Evolutionary conservation across 108 stramenopile genomes (phyloP), one percentile per base, ranked within the genome.

Genomic region (Aurantiochytrium sp.): DNA sequence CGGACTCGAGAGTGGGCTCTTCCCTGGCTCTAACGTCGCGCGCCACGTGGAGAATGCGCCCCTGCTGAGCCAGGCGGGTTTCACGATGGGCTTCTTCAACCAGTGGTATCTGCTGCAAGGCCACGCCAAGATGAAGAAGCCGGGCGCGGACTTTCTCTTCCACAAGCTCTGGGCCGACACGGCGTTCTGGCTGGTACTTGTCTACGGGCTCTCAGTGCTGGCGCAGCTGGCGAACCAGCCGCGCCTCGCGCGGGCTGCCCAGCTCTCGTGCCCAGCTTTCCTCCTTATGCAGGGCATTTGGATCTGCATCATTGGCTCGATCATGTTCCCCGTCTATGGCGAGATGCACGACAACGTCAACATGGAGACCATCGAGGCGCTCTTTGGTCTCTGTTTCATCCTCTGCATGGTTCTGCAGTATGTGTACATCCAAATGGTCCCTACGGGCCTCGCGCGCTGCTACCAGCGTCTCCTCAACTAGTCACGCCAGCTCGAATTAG

Each of bases 41-140:
- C 1, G 22, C 59, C 59, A 65, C 34, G 59, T 65, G 27, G 22
- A 65, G 59, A 6, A 8, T 15, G 59, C 59, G 34, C 59, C 59
- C 19, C 59, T 65, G 27, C 59, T 65, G 8, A 65, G 59, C 59
- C 59, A 65, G 34, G 59, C 59, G 32, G 24, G 59, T 65, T 65
- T 65, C 59, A 65, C 59, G 8, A 65, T 65, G 59, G 59, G 59
- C 1, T 65, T 65, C 34, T 27, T 65, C 22, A 65, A 34, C 59
- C 59, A 65, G 34, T 65, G 59, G 59, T 65, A 65, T 2, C 59
- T 65, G 0, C 24, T 65, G 59, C 22, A 15, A 12, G 59, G 22
- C 22, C 59, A 65, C 59, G 59, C 59, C 59, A 65, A 65, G 59
- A 65, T 65, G 59, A 65, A 65, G 34, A 65, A 65, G 59, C 59